Evolutionary conservation across 108 stramenopile species (phyloP).

Genomic region (Fragilaria radians): DNA sequence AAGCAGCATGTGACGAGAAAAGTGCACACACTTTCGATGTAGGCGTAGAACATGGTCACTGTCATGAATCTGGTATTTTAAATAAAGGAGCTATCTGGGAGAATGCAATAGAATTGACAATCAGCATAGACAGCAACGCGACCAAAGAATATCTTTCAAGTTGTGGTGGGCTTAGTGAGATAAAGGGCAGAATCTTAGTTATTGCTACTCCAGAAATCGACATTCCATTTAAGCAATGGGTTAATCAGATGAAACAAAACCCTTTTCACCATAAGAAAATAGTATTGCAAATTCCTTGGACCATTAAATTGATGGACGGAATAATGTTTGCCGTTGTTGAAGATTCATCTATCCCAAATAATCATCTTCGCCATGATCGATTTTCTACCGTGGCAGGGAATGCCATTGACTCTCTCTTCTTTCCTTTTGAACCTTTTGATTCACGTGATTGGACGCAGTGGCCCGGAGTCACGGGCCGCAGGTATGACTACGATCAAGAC

Average conservation of each 20-base stretch:
- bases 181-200: slow-evolving; percentile 16
- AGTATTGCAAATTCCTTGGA: slow-evolving; percentile 27
- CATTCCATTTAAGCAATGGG: slow-evolving; percentile 14
- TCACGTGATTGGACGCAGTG: not conserved
- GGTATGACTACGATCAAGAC: not conserved
- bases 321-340: slow-evolving; percentile 4
- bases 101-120: not conserved
- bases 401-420: not conserved
- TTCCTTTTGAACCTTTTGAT: not conserved
- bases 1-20: not conserved
- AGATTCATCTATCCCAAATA: not conserved
- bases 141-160: not conserved
- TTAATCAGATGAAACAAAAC: slow-evolving; percentile 12
- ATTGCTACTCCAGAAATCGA: slow-evolving; percentile 23
- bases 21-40: not conserved
- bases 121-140: not conserved
- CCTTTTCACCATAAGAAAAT: slow-evolving; percentile 15
- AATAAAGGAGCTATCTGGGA: not conserved
- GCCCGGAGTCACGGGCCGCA: not conserved
- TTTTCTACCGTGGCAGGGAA: not conserved
- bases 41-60: not conserved
- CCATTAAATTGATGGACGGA: slow-evolving; percentile 21
- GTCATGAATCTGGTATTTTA: not conserved
- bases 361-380: not conserved
- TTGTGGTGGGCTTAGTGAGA: not conserved